Evolutionary conservation across 176 grass and related monocot genomes (phyloP), one percentile per base, ranked within the genome.

Genomic region (Oryza rufipogon): DNA sequence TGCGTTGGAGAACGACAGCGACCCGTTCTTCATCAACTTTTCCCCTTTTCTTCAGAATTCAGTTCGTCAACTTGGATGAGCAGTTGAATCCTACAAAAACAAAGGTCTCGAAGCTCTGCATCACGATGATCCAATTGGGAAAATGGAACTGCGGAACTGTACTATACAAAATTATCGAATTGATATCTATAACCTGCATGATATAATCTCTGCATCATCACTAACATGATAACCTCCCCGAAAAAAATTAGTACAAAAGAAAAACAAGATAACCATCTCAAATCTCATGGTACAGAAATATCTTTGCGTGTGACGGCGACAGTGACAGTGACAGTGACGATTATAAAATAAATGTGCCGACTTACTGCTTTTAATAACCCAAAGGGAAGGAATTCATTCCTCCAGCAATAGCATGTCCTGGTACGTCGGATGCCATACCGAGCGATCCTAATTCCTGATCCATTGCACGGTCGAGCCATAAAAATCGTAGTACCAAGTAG

Each of bases 61-160:
- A 65, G 71, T 44, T 76, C 88, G 77, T 77, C 88, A 85, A 77
- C 77, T 54, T 54, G 51, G 51, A 54, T 19, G 51, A 82, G 73
- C 67, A 34, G 33, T 58, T 25, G 58, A 83, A 38, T 4, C 11
- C 61, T 75, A 61, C 20, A 10, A 61, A 22, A 61, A 22, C 8
- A 60, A 60, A 19, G 58, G 58, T 22, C 10, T 20, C 3, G 20
- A 22, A 61, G 19, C 8, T 22, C 10, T 61, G 17, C 56, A 60
- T 60, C 56, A 60, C 19, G 56, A 60, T n/a, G 58, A 9, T 61
- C 58, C 20, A 61, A 61, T 61, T 61, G 58, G 58, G 8, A 61
- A 20, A 61, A 20, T n/a, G 38, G 28, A 64, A 66, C 52, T 8
- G 20, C 42, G 45, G 13, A 25, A 63, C 52, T 46, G 10, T 46